Evolutionary conservation across 495 filamentous ascomycete species (phyloP).

Genomic region (Apodospora peruviana): DNA sequence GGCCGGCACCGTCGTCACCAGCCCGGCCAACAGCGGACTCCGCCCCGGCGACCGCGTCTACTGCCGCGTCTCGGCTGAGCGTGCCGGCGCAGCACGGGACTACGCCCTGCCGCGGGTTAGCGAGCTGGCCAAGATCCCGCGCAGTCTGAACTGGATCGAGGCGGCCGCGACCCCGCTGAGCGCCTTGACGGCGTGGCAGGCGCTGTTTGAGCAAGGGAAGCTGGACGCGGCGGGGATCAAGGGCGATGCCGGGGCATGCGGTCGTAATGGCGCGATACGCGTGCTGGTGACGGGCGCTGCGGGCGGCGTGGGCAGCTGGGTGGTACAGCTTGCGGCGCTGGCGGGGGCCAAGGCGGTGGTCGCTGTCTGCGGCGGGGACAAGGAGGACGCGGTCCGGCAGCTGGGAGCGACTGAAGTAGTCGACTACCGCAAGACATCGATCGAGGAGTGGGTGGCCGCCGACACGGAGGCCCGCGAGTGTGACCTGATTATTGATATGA

Average conservation of each 20-base stretch:
- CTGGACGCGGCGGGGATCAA: conserved; percentile 18
- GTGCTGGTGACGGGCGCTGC: conserved; percentile 66
- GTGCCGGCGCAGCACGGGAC: conserved; percentile 53
- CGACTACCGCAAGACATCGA: conserved; percentile 53
- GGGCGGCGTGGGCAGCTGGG: conserved; percentile 54
- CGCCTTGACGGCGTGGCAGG: conserved; percentile 58
- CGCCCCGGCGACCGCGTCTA: conserved; percentile 53
- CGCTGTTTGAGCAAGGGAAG: conserved; percentile 40
- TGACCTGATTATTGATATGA: conserved; percentile 59
- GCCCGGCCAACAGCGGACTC: conserved; percentile 48
- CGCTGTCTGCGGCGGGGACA: conserved; percentile 51
- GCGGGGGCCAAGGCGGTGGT: conserved; percentile 53
- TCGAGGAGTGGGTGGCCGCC: conserved; percentile 41
- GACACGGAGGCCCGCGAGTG: conserved; percentile 45
- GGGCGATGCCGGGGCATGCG: conserved; percentile 34
- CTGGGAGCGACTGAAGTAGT: conserved; percentile 65
- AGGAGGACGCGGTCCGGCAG: conserved; percentile 47
- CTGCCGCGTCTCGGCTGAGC: conserved; percentile 40
- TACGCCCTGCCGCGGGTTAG: conserved; percentile 37
- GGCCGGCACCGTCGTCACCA: conserved; percentile 31
- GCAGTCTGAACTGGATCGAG: conserved; percentile 45
- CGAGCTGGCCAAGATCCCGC: conserved; percentile 42
- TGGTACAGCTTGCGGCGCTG: conserved; percentile 47
- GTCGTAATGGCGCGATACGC: conserved; percentile 44
- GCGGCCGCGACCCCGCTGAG: conserved; percentile 54